phyloP scores from a whole-genome alignment of 345 rosid species.

The Pelargonium nanum region DNA sequence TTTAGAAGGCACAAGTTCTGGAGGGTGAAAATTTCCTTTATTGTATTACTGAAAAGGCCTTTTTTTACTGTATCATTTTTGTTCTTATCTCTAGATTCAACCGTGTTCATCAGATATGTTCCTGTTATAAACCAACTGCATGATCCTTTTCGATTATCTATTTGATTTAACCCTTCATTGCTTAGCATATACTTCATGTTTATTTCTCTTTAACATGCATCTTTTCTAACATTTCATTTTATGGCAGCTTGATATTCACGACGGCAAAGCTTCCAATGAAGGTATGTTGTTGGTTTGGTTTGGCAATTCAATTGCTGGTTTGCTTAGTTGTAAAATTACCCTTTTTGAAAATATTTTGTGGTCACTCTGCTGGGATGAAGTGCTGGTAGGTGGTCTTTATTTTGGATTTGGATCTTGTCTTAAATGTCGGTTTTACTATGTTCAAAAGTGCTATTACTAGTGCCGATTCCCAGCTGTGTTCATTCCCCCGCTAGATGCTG shows the following conservation, averaged over 20 bases:
- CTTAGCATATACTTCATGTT: not conserved
- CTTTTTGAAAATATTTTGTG: not conserved
- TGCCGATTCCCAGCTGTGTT: not conserved
- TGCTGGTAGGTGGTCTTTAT: no score
- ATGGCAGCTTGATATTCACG: slow-evolving; percentile 69
- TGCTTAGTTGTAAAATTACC: no score
- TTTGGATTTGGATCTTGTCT: not conserved
- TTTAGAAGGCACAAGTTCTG: no score
- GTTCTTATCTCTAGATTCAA: no score
- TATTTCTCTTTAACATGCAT: not conserved
- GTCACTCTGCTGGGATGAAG: not conserved
- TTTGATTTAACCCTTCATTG: not conserved
- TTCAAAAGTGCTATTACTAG: not conserved
- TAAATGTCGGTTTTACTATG: no score
- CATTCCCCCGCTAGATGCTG: not conserved
- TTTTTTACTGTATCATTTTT: no score
- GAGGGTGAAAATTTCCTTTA: no score
- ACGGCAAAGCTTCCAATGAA: slow-evolving; percentile 72
- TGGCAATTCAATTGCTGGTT: not conserved
- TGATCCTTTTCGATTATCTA: no score
- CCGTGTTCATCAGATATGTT: no score
- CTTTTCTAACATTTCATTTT: slow-evolving; percentile 4
- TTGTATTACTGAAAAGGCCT: no score
- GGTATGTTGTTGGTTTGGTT: slow-evolving; percentile 27
- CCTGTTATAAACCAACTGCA: no score